phyloP scores from a whole-genome alignment of 179 eudicot species.

The Gypsophila paniculata region DNA sequence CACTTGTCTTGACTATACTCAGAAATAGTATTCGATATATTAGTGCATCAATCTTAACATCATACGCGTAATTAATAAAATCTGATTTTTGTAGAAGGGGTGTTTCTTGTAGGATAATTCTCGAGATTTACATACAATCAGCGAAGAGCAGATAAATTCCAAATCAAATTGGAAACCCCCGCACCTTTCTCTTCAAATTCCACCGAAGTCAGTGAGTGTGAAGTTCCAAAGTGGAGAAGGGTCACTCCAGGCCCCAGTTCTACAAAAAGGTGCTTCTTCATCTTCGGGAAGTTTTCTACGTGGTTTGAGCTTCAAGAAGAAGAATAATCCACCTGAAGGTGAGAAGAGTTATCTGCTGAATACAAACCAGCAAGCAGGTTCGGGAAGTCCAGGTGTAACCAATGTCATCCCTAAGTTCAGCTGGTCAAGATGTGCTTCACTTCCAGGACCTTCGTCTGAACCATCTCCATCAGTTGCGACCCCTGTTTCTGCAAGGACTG shows the following conservation, averaged over 20 bases:
- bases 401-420: constrained; percentile 31
- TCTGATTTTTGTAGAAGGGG: constrained; percentile 16
- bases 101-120: constrained; percentile 38
- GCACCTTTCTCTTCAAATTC: constrained; percentile 71
- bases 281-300: constrained; percentile 52
- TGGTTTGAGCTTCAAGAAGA: constrained; percentile 72
- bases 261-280: constrained; percentile 38
- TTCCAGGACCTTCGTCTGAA: constrained; percentile 69
- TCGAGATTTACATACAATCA: constrained; percentile 21
- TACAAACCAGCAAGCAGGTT: constrained; percentile 37
- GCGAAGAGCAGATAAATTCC: constrained; percentile 34
- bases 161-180: constrained; percentile 38
- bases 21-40: not conserved
- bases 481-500: constrained; percentile 65
- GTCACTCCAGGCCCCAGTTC: constrained; percentile 40
- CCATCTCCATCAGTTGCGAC: constrained; percentile 52
- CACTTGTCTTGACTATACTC: not conserved
- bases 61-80: not conserved
- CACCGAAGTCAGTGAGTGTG: constrained; percentile 45
- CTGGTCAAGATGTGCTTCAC: constrained; percentile 68
- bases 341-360: constrained; percentile 65
- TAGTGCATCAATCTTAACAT: not conserved
- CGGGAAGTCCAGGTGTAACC: constrained; percentile 46
- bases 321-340: constrained; percentile 35
- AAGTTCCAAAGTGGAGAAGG: constrained; percentile 46